Base-by-base conservation (phyloP, 306 rosid genomes). In the Vicia faba region DNA sequence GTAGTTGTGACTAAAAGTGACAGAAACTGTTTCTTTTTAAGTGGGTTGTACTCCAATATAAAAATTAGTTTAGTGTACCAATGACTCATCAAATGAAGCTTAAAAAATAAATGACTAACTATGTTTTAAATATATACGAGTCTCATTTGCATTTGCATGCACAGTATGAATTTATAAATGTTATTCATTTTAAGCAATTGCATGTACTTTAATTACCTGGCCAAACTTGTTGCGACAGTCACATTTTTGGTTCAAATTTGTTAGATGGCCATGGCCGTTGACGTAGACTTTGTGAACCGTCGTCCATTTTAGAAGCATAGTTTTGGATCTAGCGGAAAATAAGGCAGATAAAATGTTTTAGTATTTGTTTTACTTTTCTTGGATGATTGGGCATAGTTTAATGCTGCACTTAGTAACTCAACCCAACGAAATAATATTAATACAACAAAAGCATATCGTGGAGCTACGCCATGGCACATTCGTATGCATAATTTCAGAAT, bases 141-240 rank as follows among this genome's bases (percentile, higher is more conserved):
- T 20, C 23, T 20, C 23, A 3, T 39, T 39, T 39, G 4, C 31
- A 39, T 39, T 39, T 39, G 4, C 44, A 11, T 10, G 44, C 44
- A 39, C 29, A 50, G 1, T 50, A 18, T 18, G 56, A 18, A 9
- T n/a, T 51, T 16, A 7, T 18, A 18, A 10, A 16, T 4, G 3
- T 7, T 5, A 23, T 23, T 11, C 35, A 15, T 23, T 53, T 20
- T 20, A 1, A 20, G 23, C 23, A 20, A 20, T 10, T 51, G 31
- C 33, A 51, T 51, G 31, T 51, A 51, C 33, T 51, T 25, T 25
- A 25, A 25, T 51, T 51, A 20, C 33, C 11, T 49, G 23, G 31
- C 58, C 58, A 51, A 51, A 10, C 58, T 20, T 51, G 31, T n/a
- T 11, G 58, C 31, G 33, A 51, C 33, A 51, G n/a, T 20, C 57